phyloP scores from a whole-genome alignment of 148 eudicot genomes.

The Oxyria digyna region DNA sequence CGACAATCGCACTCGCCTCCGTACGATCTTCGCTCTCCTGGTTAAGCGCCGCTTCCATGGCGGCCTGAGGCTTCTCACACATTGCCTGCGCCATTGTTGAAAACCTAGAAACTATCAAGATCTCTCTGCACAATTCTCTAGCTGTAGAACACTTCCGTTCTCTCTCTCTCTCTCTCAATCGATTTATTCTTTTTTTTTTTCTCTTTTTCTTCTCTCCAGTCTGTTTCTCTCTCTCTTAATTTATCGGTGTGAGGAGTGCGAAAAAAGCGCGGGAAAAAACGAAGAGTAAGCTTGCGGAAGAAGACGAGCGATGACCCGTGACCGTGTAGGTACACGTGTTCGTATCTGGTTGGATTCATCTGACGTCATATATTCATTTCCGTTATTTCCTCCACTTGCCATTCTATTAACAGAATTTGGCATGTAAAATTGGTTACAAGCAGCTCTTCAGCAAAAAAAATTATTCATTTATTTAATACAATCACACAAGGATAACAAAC shows the following conservation, averaged over 20 bases:
- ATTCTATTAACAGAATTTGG: neutral
- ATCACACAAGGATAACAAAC: neutral
- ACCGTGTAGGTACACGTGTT: neutral
- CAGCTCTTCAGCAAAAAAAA: no score
- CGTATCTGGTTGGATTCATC: neutral
- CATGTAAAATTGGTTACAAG: neutral
- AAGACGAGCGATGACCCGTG: neutral
- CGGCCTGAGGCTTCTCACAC: slow-evolving; percentile 3
- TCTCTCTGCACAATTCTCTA: neutral
- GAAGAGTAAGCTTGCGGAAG: neutral
- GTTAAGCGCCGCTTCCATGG: neutral
- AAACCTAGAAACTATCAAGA: neutral
- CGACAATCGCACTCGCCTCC: no score
- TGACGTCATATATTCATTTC: neutral
- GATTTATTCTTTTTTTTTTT: neutral
- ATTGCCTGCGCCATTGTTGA: neutral
- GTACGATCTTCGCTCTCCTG: no score
- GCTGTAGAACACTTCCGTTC: neutral
- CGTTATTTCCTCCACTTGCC: neutral
- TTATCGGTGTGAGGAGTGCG: slow-evolving; percentile 5
- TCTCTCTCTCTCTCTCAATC: neutral
- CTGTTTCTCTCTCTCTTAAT: neutral
- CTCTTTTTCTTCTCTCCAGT: neutral
- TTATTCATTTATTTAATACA: no score
- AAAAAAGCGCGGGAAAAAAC: neutral